Evolutionary conservation across 139 green algal species (phyloP), one percentile per base, ranked within the genome.

Genomic region (Ettlia oleoabundans): DNA sequence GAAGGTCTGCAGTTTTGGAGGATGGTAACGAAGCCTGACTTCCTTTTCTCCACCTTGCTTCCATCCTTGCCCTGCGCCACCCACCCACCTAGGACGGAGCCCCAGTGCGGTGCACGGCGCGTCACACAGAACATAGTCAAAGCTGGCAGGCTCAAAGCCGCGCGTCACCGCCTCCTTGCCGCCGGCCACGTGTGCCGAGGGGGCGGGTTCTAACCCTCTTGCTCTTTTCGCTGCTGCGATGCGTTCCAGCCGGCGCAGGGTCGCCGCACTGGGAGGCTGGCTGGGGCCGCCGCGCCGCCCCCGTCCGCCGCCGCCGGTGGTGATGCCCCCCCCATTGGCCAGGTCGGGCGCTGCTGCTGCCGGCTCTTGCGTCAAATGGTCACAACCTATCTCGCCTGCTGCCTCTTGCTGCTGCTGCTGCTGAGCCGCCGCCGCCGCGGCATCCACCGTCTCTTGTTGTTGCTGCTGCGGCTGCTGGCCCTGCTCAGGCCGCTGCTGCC

Each of bases 31-130:
- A 58, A 58, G 13, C 47, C 47, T 58, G n/a, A n/a, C n/a, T n/a
- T n/a, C n/a, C n/a, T n/a, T n/a, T n/a, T n/a, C n/a, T n/a, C n/a
- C n/a, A n/a, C n/a, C n/a, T n/a, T n/a, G n/a, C n/a, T n/a, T n/a
- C n/a, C n/a, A n/a, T n/a, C 47, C 47, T 58, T 58, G 47, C 47
- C 47, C 55, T 26, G 19, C 38, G 9, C 28, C 6, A 15, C 38
- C n/a, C 22, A 8, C 73, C 28, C 53, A 80, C 40, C 94, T 83
- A 0, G 95, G 95, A 28, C 96, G 82, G 37, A 98, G 88, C 10
- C 95, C 95, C 26, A 98, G 85, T 0, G 93, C 95, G 9, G 92
- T 93, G 90, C 96, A 99, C 6, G 96, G 96, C 2, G 93, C 94
- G 78, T 99, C 96, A 55, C 98, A 85, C 61, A 99, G 87, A 5